Percentiles rank a stretch among this genome's conserved stretches.
These are phyloP conservation scores for Sarocladiaceae sp. DNA, from an alignment of 2,329 filamentous ascomycete genomes.

Conservation along the genomic window DNA sequence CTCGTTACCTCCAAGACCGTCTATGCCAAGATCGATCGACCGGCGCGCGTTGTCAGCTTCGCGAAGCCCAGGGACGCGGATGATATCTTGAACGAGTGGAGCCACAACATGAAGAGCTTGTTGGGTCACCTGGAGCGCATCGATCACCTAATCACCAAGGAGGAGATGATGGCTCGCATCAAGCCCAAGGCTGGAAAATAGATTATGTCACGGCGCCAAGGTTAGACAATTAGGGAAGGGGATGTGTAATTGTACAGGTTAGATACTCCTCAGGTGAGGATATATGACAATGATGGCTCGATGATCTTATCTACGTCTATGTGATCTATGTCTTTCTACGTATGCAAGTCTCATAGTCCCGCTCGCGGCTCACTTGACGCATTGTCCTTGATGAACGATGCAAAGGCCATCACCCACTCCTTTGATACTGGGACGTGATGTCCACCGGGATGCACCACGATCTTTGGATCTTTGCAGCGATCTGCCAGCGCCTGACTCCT, in stretches of 20 bases:
- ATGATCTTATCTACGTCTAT: conserved; percentile 18
- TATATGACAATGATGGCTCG: conserved; percentile 23
- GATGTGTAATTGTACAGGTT: conserved; percentile 30
- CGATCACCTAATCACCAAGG: conserved; percentile 97
- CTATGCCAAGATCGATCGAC: conserved; percentile 94
- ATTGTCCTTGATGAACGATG: conserved; percentile 60
- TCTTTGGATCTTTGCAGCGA: conserved; percentile 49
- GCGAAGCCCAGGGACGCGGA: conserved; percentile 93
- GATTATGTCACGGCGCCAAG: conserved; percentile 10
- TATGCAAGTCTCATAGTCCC: conserved; percentile 17
- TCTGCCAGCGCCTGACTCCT: conserved; percentile 65
- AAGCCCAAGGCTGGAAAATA: conserved; percentile 54
- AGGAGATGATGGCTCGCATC: conserved; percentile 99
- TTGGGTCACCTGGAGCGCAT: conserved; percentile 83
- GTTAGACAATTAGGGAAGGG: conserved; percentile 1
- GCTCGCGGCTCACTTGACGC: conserved; percentile 22
- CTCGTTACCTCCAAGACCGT: conserved; percentile 97
- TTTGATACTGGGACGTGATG: conserved; percentile 84
- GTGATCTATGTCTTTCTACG: conserved; percentile 15
- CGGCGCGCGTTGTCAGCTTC: conserved; percentile 87
- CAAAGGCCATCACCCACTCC: conserved; percentile 73
- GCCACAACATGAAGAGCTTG: conserved; percentile 93
- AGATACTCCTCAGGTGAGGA: conserved; percentile 27
- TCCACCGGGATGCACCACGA: conserved; percentile 75
- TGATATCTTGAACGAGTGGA: conserved; percentile 97